Conservation (phyloP, 2,329 filamentous ascomycete species). For the Xylariaceae sp. region DNA sequence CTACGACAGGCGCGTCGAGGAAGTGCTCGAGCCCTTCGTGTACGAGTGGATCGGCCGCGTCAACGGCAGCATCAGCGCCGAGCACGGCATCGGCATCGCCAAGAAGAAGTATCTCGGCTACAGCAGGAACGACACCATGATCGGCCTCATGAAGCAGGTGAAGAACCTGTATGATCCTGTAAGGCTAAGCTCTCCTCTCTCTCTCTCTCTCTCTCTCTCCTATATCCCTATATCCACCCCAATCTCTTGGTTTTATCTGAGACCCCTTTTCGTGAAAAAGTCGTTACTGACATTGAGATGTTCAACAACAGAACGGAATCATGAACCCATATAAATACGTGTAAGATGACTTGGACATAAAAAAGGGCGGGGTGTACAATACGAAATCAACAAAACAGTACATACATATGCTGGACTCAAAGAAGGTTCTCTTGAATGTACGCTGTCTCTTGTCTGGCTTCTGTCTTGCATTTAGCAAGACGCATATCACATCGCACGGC, state of each 20-base stretch:
- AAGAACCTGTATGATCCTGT: constrained; percentile 94
- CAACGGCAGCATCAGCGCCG: constrained; percentile 90
- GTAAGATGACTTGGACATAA: constrained; percentile 29
- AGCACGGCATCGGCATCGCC: constrained; percentile 87
- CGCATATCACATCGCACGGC: neutral
- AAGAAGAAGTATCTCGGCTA: constrained; percentile 97
- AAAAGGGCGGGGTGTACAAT: neutral
- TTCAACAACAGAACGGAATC: constrained; percentile 79
- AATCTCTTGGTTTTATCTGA: too few relatives aligned
- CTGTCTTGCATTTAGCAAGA: too few relatives aligned
- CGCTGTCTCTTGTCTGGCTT: too few relatives aligned
- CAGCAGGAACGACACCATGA: constrained; percentile 80
- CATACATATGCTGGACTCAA: too few relatives aligned
- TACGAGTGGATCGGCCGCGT: constrained; percentile 93
- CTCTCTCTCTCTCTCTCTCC: too few relatives aligned
- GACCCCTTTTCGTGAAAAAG: neutral
- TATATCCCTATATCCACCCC: too few relatives aligned
- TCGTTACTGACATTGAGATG: constrained; percentile 17
- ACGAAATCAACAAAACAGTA: too few relatives aligned
- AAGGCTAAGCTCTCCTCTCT: constrained; percentile 38
- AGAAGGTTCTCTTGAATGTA: too few relatives aligned
- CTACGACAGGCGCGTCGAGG: constrained; percentile 84
- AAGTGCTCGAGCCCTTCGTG: constrained; percentile 85
- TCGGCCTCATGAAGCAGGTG: constrained; percentile 89
- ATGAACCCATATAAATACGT: constrained; percentile 99